Percentiles rank a stretch among this genome's conserved stretches.
Conservation (phyloP, 1,284 basidiomycete genomes). For the Earliella scabrosa region DNA sequence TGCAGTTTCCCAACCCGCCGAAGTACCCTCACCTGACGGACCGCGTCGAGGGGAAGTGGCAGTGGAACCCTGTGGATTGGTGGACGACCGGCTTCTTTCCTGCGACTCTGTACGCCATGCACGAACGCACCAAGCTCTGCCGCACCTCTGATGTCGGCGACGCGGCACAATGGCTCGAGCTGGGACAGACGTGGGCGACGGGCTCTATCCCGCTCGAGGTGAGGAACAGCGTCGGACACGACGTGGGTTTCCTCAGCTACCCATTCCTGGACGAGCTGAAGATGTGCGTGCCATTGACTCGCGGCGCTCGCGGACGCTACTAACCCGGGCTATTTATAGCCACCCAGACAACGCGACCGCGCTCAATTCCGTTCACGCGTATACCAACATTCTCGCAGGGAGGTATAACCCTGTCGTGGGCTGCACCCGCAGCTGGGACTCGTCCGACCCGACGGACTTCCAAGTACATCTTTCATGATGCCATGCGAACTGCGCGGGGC, state of each 20-base stretch:
- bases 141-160: constrained; percentile 37
- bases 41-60: constrained; percentile 50
- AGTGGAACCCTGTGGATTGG: constrained; percentile 53
- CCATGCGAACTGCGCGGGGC: constrained; percentile 2
- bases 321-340: constrained; percentile 25
- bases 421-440: constrained; percentile 59
- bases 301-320: neutral
- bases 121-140: constrained; percentile 55
- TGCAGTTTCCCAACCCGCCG: constrained; percentile 43
- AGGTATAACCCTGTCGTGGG: constrained; percentile 48
- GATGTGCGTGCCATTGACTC: constrained; percentile 29
- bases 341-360: constrained; percentile 44
- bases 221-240: constrained; percentile 57
- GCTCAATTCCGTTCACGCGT: constrained; percentile 40
- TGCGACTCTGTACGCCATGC: constrained; percentile 58
- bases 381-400: constrained; percentile 43
- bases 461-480: too few species aligned
- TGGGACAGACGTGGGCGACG: constrained; percentile 53
- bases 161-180: constrained; percentile 47
- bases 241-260: constrained; percentile 72
- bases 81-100: constrained; percentile 79
- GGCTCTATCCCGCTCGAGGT: constrained; percentile 53
- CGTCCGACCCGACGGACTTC: constrained; percentile 58
- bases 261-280: constrained; percentile 52
- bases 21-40: constrained; percentile 65